Evolutionary conservation across 2,329 filamentous ascomycete species (phyloP).

Genomic region (Ramichloridium luteum): DNA sequence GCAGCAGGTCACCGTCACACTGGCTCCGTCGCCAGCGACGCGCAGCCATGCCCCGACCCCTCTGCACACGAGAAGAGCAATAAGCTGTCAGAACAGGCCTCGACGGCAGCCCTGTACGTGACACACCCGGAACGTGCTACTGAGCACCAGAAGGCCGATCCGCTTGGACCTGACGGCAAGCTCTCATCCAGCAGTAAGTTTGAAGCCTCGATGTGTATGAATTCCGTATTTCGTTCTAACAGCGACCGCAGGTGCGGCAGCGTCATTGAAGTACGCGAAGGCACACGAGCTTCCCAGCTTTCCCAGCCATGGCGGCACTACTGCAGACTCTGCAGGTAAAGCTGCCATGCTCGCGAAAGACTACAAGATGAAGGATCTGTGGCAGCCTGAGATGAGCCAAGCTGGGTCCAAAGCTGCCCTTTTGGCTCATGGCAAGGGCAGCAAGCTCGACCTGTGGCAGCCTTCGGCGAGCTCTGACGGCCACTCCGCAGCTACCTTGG

Average conservation of each 20-base stretch:
- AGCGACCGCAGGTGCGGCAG: slow-evolving; percentile 40
- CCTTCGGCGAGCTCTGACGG: slow-evolving; percentile 41
- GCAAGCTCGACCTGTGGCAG: slow-evolving; percentile 40
- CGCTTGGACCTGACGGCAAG: slow-evolving; percentile 42
- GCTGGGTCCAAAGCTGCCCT: slow-evolving; percentile 65
- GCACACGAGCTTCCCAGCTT: slow-evolving; percentile 63
- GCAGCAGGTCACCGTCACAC: neutral
- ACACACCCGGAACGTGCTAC: slow-evolving; percentile 33
- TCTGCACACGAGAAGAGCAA: slow-evolving; percentile 28
- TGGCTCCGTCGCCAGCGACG: slow-evolving; percentile 4
- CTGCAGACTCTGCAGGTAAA: slow-evolving; percentile 49
- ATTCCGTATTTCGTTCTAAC: no score
- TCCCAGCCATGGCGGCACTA: slow-evolving; percentile 57
- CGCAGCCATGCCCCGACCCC: slow-evolving; percentile 31
- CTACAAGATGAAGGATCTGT: slow-evolving; percentile 48
- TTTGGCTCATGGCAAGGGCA: slow-evolving; percentile 46
- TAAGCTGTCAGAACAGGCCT: slow-evolving; percentile 39
- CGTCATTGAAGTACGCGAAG: slow-evolving; percentile 58
- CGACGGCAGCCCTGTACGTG: slow-evolving; percentile 49
- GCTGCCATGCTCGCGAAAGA: slow-evolving; percentile 49
- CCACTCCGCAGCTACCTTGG: slow-evolving; percentile 57
- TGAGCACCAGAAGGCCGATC: slow-evolving; percentile 17
- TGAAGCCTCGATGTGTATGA: slow-evolving; percentile 1
- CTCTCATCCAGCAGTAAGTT: slow-evolving; percentile 45
- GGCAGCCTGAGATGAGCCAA: slow-evolving; percentile 51